Percentiles rank a stretch among this genome's conserved stretches.
phyloP scores from a whole-genome alignment of 495 filamentous ascomycete species.

The Sporormia fimetaria region DNA sequence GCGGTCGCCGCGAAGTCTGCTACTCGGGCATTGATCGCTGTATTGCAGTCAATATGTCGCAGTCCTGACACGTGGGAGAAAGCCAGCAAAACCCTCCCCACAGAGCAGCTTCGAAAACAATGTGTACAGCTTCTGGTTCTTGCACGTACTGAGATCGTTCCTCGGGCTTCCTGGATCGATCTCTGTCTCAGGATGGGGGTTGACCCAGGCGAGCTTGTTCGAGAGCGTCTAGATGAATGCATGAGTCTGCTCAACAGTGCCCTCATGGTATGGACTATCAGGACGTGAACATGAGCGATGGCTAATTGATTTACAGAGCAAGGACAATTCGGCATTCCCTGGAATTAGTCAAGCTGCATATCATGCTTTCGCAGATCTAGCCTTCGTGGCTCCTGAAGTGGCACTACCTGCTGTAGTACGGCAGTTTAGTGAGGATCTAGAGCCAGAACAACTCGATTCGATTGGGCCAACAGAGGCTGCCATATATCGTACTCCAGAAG shows the following conservation, averaged over 20 bases:
- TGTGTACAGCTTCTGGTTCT: conserved; percentile 67
- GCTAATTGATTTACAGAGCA: conserved; percentile 5
- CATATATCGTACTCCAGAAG: conserved; percentile 80
- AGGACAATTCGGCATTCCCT: conserved; percentile 16
- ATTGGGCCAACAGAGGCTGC: conserved; percentile 80
- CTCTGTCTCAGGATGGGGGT: conserved; percentile 63
- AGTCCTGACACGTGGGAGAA: conserved; percentile 34
- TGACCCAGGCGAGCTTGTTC: conserved; percentile 70
- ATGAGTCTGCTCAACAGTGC: conserved; percentile 40
- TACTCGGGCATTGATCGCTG: conserved; percentile 45
- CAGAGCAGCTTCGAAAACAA: conserved; percentile 31
- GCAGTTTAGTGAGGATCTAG: conserved; percentile 59
- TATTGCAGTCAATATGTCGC: conserved; percentile 62
- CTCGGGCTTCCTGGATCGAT: conserved; percentile 75
- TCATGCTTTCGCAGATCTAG: conserved; percentile 73
- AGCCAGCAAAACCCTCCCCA: conserved; percentile 30
- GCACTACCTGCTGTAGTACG: conserved; percentile 66
- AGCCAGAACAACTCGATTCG: conserved; percentile 49
- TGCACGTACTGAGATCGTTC: conserved; percentile 65
- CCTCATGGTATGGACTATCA: conserved; percentile 37
- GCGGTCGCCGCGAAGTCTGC: conserved; percentile 57
- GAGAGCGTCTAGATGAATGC: conserved; percentile 39
- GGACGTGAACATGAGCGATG: background rate
- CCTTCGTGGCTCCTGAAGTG: conserved; percentile 78
- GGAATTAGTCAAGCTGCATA: conserved; percentile 57